A percentile compares a stretch with the other conserved stretches of the same genome.
Evolutionary conservation across 1,284 basidiomycete species (phyloP).

Genomic region (Neolentinus lepideus): DNA sequence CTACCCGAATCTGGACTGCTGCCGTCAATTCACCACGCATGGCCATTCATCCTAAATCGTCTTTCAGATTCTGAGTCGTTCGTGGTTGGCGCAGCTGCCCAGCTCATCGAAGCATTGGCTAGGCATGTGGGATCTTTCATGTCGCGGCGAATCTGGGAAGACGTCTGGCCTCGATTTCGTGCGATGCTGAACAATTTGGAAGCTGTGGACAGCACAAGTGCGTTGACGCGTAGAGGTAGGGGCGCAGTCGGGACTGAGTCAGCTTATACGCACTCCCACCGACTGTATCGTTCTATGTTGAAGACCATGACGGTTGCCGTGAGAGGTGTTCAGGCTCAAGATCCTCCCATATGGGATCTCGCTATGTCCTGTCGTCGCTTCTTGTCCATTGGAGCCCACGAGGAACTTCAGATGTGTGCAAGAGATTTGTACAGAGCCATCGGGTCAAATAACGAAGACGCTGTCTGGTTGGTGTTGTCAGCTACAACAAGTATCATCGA

Average conservation of each 20-base stretch:
- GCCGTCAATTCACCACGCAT: slow-evolving; percentile 77
- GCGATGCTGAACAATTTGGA: slow-evolving; percentile 53
- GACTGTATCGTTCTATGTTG: slow-evolving; percentile 68
- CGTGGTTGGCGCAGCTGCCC: slow-evolving; percentile 70
- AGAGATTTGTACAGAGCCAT: slow-evolving; percentile 59
- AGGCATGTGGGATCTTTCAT: slow-evolving; percentile 75
- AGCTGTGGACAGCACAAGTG: slow-evolving; percentile 50
- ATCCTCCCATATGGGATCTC: slow-evolving; percentile 73
- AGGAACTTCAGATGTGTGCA: slow-evolving; percentile 66
- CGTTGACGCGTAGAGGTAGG: slow-evolving; percentile 48
- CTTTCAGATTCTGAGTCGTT: slow-evolving; percentile 67
- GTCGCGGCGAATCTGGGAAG: slow-evolving; percentile 76
- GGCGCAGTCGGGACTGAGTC: slow-evolving; percentile 55
- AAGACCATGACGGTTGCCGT: slow-evolving; percentile 63
- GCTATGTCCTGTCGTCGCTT: slow-evolving; percentile 70
- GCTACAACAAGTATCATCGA: slow-evolving; percentile 42
- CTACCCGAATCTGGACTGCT: slow-evolving; percentile 72
- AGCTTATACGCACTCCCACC: slow-evolving; percentile 71
- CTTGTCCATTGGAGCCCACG: slow-evolving; percentile 55
- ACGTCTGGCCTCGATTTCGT: slow-evolving; percentile 82
- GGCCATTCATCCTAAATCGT: slow-evolving; percentile 85
- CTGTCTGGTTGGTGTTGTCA: slow-evolving; percentile 72
- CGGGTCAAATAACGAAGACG: slow-evolving; percentile 60
- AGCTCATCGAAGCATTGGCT: slow-evolving; percentile 63
- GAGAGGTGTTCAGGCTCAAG: slow-evolving; percentile 59